Evolutionary conservation across 139 green algal species (phyloP).

Genomic region (Micractinium sp.): DNA sequence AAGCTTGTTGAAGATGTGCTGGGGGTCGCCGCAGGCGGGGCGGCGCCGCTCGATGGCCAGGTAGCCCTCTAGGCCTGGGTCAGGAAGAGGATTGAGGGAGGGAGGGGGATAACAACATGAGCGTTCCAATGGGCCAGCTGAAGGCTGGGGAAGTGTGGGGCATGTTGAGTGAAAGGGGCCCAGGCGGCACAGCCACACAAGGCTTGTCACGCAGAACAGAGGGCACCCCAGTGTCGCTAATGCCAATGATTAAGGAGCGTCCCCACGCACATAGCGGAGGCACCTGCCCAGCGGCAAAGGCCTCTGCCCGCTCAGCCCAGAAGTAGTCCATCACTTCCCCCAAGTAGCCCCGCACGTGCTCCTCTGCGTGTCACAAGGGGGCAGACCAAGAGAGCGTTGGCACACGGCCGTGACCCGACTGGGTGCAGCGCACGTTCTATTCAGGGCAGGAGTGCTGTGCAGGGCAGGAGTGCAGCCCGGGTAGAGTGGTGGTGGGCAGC

Average conservation of each 20-base stretch:
- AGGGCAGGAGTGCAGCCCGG: background rate
- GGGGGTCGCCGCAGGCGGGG: conserved; percentile 29
- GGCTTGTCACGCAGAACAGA: too few relatives aligned
- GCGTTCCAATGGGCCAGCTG: too few relatives aligned
- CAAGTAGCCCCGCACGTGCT: conserved; percentile 22
- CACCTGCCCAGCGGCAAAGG: conserved; percentile 2
- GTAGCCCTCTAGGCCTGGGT: conserved; percentile 33
- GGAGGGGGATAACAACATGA: too few relatives aligned
- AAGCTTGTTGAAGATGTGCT: conserved; percentile 53
- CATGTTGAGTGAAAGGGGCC: too few relatives aligned
- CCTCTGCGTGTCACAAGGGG: background rate
- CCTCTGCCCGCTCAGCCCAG: conserved; percentile 6
- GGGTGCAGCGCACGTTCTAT: too few relatives aligned
- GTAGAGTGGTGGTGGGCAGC: background rate
- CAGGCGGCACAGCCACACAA: too few relatives aligned
- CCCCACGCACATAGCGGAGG: conserved; percentile 24
- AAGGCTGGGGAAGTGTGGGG: too few relatives aligned
- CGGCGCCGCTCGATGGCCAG: conserved; percentile 27
- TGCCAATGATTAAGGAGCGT: background rate
- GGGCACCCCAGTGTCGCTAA: too few relatives aligned
- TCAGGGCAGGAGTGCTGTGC: background rate
- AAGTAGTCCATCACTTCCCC: conserved; percentile 24
- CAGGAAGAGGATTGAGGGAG: background rate
- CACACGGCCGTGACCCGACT: too few relatives aligned
- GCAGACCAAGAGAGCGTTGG: too few relatives aligned